These are phyloP conservation scores for Pichia sp. DNA, from an alignment of 1,139 yeast genomes.

Conservation along the genomic window DNA sequence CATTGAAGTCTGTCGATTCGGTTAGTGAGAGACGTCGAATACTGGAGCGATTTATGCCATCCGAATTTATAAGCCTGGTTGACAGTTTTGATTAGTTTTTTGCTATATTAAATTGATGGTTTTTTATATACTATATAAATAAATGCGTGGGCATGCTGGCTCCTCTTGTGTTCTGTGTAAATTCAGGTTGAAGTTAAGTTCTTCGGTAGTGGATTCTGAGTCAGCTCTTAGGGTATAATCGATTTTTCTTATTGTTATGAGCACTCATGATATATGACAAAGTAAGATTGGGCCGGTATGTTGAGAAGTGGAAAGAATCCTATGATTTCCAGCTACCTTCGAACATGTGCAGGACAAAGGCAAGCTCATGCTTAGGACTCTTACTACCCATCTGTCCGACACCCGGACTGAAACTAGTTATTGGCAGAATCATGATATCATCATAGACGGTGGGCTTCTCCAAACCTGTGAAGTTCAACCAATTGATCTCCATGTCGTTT, in stretches of 20 bases:
- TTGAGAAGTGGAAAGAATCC: background rate
- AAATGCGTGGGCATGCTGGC: background rate
- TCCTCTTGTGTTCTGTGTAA: background rate
- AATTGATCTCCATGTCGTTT: constrained; percentile 30
- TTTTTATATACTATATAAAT: background rate
- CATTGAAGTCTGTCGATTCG: constrained; percentile 6
- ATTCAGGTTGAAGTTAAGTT: background rate
- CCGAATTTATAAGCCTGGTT: constrained; percentile 4
- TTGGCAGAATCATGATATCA: constrained; percentile 81
- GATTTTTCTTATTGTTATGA: background rate
- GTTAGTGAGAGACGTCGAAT: background rate
- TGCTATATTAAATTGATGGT: background rate
- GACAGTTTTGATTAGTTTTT: background rate
- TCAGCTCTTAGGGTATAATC: background rate
- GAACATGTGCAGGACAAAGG: constrained; percentile 67
- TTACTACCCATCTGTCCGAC: constrained; percentile 78
- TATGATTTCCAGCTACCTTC: constrained; percentile 68
- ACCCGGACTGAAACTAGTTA: constrained; percentile 76
- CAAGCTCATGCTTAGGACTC: constrained; percentile 44
- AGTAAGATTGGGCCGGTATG: too few relatives aligned
- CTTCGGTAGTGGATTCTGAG: background rate
- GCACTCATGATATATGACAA: too few relatives aligned
- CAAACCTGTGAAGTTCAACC: constrained; percentile 69
- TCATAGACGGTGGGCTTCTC: constrained; percentile 61
- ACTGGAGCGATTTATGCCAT: constrained; percentile 2